phyloP scores from a whole-genome alignment of 495 filamentous ascomycete genomes.

The Xylaria venustula region DNA sequence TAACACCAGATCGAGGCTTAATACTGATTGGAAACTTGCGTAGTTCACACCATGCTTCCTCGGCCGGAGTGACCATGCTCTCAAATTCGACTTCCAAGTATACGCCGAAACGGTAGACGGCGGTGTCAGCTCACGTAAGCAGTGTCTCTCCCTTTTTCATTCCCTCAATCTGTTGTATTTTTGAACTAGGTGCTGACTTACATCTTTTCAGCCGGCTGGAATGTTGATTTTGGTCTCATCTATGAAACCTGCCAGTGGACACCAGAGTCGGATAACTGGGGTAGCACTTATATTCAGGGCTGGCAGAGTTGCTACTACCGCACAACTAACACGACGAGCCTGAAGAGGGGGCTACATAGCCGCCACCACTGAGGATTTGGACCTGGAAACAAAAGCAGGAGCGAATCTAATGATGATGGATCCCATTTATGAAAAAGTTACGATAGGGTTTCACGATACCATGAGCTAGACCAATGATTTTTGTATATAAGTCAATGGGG shows the following conservation, averaged over 20 bases:
- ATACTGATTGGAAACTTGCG: no score
- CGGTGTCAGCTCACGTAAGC: slow-evolving; percentile 2
- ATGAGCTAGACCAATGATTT: no score
- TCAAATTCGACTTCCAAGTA: slow-evolving; percentile 10
- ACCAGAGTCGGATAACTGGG: slow-evolving; percentile 3
- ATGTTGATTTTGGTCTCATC: slow-evolving; percentile 9
- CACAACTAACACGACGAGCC: not conserved
- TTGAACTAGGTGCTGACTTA: not conserved
- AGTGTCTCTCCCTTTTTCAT: not conserved
- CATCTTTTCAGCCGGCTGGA: not conserved
- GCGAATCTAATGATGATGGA: no score
- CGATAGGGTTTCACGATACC: no score
- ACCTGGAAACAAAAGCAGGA: not conserved
- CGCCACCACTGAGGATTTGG: not conserved
- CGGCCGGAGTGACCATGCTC: not conserved
- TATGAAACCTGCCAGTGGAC: slow-evolving; percentile 10
- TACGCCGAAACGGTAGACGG: not conserved
- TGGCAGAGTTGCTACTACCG: slow-evolving; percentile 8
- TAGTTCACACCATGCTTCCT: slow-evolving; percentile 11
- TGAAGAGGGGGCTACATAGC: not conserved
- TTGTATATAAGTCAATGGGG: no score
- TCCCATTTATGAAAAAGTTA: no score
- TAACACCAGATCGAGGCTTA: no score
- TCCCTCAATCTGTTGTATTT: not conserved
- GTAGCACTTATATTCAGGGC: not conserved